Evolutionary conservation across 305 asterid genomes (phyloP).

Genomic region (Ajuga reptans): DNA sequence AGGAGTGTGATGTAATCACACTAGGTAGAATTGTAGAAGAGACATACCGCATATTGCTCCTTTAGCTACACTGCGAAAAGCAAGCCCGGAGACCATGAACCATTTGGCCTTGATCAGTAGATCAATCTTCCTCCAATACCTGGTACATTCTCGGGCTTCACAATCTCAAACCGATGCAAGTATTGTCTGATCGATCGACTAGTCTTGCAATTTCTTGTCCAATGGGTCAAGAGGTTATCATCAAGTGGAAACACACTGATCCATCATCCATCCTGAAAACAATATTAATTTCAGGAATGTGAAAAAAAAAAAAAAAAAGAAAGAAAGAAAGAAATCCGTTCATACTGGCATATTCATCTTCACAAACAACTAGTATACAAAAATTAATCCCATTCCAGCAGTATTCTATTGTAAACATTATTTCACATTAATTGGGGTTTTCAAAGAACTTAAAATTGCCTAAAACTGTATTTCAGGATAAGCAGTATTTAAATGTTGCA

Average conservation of each 20-base stretch:
- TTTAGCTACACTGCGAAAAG: constrained; percentile 5
- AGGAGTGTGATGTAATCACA: neutral
- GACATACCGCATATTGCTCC: constrained; percentile 16
- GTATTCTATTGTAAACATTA: neutral
- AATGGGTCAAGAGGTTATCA: neutral
- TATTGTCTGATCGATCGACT: neutral
- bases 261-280: constrained; percentile 6
- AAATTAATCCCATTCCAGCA: neutral
- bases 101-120: neutral
- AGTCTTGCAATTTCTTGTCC: neutral
- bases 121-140: constrained; percentile 1
- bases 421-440: neutral
- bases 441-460: neutral
- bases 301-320: neutral
- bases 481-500: neutral
- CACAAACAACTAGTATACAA: neutral
- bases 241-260: neutral
- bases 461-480: neutral
- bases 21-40: neutral
- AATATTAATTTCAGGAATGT: neutral
- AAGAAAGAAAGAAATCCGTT: too few species aligned
- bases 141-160: neutral
- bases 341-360: neutral
- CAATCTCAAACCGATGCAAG: neutral
- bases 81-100: neutral